Percentiles rank a stretch among this genome's conserved stretches.
These are phyloP conservation scores for Grosmannia clavigera DNA, from an alignment of 2,329 filamentous ascomycete genomes.

Conservation along the genomic window DNA sequence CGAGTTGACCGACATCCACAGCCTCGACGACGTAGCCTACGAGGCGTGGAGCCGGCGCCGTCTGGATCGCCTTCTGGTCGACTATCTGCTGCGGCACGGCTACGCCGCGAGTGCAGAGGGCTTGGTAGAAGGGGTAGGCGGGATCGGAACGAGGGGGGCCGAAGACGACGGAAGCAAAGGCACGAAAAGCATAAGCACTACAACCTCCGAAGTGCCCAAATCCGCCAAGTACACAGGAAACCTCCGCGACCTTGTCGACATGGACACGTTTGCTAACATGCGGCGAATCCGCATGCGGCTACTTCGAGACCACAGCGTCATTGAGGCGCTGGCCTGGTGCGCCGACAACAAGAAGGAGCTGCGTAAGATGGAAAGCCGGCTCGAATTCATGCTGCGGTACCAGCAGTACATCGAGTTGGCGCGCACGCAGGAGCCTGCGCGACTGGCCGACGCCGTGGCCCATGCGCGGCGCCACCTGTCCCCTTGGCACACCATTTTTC, in stretches of 20 bases:
- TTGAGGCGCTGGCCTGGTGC: constrained; percentile 80
- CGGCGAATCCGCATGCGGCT: constrained; percentile 66
- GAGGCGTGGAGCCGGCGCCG: constrained; percentile 77
- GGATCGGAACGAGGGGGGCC: neutral
- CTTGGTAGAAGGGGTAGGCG: constrained; percentile 48
- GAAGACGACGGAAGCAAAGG: neutral
- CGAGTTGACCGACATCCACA: constrained; percentile 67
- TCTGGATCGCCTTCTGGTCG: constrained; percentile 76
- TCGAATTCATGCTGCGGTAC: constrained; percentile 86
- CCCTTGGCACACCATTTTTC: constrained; percentile 56
- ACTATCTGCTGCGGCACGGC: constrained; percentile 78
- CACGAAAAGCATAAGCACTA: neutral
- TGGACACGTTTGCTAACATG: constrained; percentile 77
- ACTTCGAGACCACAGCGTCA: constrained; percentile 49
- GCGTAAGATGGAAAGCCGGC: constrained; percentile 74
- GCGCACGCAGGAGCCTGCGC: constrained; percentile 49
- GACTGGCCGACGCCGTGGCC: constrained; percentile 61
- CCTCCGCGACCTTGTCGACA: constrained; percentile 73
- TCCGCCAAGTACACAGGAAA: too few species aligned
- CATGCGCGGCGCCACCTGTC: constrained; percentile 76
- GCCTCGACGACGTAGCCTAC: constrained; percentile 83
- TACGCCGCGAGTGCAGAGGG: constrained; percentile 66
- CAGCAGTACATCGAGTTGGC: constrained; percentile 94
- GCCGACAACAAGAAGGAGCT: constrained; percentile 85
- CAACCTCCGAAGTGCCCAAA: too few species aligned